Conservation (phyloP, 1,284 basidiomycete species). For the Inonotus obliquus region DNA sequence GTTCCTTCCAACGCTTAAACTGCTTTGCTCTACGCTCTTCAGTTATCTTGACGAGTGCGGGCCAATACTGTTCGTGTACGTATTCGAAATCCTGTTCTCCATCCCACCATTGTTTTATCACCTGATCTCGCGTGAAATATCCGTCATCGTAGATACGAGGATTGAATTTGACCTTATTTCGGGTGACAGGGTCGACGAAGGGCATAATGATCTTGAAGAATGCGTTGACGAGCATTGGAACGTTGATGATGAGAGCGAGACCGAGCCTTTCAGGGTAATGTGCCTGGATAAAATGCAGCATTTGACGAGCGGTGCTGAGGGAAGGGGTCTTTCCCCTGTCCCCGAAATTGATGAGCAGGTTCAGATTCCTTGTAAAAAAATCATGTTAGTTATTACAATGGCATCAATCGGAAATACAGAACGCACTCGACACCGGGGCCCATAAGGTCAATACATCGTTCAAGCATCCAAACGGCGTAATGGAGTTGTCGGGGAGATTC, state of each 20-base stretch:
- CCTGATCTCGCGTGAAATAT: slow-evolving; percentile 51
- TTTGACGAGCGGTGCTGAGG: slow-evolving; percentile 51
- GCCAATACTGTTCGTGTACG: slow-evolving; percentile 72
- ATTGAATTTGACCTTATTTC: slow-evolving; percentile 67
- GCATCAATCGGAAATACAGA: not conserved
- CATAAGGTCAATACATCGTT: slow-evolving; percentile 70
- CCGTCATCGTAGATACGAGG: slow-evolving; percentile 44
- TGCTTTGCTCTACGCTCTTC: slow-evolving; percentile 45
- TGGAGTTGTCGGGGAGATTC: slow-evolving; percentile 71
- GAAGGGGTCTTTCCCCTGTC: slow-evolving; percentile 77
- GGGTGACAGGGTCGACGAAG: slow-evolving; percentile 76
- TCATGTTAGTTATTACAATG: not conserved
- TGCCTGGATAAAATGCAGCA: slow-evolving; percentile 77
- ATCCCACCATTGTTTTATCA: slow-evolving; percentile 58
- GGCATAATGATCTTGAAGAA: slow-evolving; percentile 86
- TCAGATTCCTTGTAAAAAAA: slow-evolving; percentile 45
- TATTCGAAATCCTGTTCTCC: slow-evolving; percentile 62
- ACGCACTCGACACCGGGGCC: slow-evolving; percentile 71
- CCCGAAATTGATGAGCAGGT: slow-evolving; percentile 79
- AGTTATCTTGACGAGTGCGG: slow-evolving; percentile 52
- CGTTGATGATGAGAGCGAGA: slow-evolving; percentile 77
- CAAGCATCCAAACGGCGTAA: slow-evolving; percentile 70
- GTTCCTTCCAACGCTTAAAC: slow-evolving; percentile 54
- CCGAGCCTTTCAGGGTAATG: slow-evolving; percentile 94
- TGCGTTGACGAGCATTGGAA: slow-evolving; percentile 74